Evolutionary conservation across 352 stramenopile species (phyloP).

Genomic region (Phytophthora fragariae): DNA sequence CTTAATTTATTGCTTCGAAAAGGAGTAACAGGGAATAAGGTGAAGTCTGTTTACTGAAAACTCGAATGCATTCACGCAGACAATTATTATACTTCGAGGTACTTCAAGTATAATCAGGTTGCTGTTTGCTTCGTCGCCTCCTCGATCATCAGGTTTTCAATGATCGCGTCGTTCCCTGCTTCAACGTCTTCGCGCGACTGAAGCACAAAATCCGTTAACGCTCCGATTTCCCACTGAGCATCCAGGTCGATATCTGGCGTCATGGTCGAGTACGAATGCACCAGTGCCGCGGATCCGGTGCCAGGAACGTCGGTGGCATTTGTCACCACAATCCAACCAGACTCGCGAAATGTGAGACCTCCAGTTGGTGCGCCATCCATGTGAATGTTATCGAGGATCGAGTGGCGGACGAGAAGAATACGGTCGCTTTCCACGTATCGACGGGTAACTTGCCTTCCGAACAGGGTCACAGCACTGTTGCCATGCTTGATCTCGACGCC

Average conservation of each 20-base stretch:
- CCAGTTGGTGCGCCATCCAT: neutral
- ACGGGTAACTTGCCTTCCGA: conserved; percentile 31
- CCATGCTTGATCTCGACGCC: conserved; percentile 33
- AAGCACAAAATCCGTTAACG: conserved; percentile 57
- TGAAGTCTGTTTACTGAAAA: too few relatives aligned
- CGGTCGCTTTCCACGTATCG: conserved; percentile 31
- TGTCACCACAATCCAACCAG: conserved; percentile 44
- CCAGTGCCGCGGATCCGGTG: conserved; percentile 25
- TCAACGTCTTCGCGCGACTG: conserved; percentile 35
- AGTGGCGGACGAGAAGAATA: conserved; percentile 38
- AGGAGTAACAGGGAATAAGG: too few relatives aligned
- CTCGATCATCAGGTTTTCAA: conserved; percentile 35
- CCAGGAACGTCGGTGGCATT: conserved; percentile 22
- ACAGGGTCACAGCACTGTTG: conserved; percentile 20
- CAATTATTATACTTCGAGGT: too few relatives aligned
- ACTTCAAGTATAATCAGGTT: neutral
- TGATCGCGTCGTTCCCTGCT: conserved; percentile 30
- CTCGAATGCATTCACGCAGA: too few relatives aligned
- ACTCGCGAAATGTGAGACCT: conserved; percentile 34
- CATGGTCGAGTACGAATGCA: conserved; percentile 39
- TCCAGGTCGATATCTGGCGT: conserved; percentile 41
- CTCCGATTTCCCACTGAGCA: conserved; percentile 41
- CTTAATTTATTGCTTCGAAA: too few relatives aligned
- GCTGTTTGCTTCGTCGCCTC: conserved; percentile 17
- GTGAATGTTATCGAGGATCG: conserved; percentile 26